Conservation (phyloP, 805 yeast genomes). For the Yarrowia bubula region DNA sequence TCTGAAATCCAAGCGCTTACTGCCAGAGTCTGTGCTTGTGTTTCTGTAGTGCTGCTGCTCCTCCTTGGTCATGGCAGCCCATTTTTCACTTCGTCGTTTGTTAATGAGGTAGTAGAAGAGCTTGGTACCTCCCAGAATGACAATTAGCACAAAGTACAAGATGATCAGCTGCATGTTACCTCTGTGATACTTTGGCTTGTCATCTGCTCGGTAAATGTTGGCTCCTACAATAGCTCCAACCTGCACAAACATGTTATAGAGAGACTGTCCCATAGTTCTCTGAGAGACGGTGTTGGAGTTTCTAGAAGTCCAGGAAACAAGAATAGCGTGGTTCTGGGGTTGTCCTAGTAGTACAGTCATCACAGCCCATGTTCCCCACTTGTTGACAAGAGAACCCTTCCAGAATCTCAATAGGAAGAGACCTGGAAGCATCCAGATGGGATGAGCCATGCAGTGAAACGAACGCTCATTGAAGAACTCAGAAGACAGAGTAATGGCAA, state of each 20-base stretch:
- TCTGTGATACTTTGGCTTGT: conserved; percentile 56
- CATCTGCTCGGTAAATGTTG: conserved; percentile 56
- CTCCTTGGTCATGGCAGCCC: conserved; percentile 52
- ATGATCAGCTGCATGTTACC: conserved; percentile 49
- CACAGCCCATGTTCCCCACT: conserved; percentile 38
- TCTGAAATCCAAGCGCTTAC: conserved; percentile 55
- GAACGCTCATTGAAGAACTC: conserved; percentile 29
- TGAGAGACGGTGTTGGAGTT: conserved; percentile 61
- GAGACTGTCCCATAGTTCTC: conserved; percentile 62
- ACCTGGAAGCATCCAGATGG: conserved; percentile 30
- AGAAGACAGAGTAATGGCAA: conserved; percentile 27
- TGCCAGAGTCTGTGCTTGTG: conserved; percentile 53
- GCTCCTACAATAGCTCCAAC: conserved; percentile 53
- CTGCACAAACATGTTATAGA: conserved; percentile 65
- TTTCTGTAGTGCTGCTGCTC: conserved; percentile 50
- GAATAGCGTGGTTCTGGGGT: conserved; percentile 50
- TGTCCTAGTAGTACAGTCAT: conserved; percentile 34
- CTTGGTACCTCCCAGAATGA: conserved; percentile 33
- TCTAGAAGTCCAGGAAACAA: conserved; percentile 59
- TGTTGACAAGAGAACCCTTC: conserved; percentile 32
- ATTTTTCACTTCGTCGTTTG: conserved; percentile 43
- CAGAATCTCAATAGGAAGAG: conserved; percentile 29
- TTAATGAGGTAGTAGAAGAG: conserved; percentile 40
- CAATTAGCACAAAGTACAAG: conserved; percentile 31
- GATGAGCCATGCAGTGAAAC: conserved; percentile 28